These are phyloP conservation scores for Cardamine chenopodiifolia DNA, from an alignment of 345 rosid genomes.

Conservation along the genomic window DNA sequence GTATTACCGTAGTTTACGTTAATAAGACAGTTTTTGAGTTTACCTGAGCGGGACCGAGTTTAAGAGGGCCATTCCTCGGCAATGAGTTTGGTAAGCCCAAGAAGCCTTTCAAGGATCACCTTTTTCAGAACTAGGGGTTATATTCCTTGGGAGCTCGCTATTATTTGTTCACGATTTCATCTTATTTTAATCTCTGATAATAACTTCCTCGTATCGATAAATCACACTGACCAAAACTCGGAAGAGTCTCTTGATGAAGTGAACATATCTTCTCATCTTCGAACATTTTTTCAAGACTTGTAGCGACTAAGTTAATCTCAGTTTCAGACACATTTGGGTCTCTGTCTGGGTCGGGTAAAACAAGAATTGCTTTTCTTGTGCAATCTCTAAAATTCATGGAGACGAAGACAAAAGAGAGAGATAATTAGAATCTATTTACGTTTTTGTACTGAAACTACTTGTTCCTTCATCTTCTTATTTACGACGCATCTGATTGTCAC, in stretches of 20 bases:
- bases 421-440: slow-evolving; percentile 19
- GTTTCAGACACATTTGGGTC: slow-evolving; percentile 11
- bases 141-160: neutral
- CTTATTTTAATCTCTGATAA: neutral
- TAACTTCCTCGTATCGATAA: neutral
- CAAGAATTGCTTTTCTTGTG: slow-evolving; percentile 1
- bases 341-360: neutral
- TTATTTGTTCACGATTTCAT: neutral
- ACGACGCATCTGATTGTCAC: slow-evolving; percentile 19
- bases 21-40: neutral
- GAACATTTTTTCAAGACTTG: neutral
- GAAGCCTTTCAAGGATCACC: neutral
- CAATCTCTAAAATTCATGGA: slow-evolving; percentile 27
- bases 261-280: neutral
- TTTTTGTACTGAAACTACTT: slow-evolving; percentile 22
- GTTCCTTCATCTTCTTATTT: slow-evolving; percentile 31
- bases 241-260: neutral
- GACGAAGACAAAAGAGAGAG: slow-evolving; percentile 32
- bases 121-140: neutral
- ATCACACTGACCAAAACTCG: neutral
- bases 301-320: neutral
- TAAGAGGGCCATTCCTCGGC: too few relatives aligned
- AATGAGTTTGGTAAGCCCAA: neutral
- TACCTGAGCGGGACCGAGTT: too few relatives aligned
- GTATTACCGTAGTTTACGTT: neutral